phyloP scores from a whole-genome alignment of 495 filamentous ascomycete species.

The Podospora fimiseda region DNA sequence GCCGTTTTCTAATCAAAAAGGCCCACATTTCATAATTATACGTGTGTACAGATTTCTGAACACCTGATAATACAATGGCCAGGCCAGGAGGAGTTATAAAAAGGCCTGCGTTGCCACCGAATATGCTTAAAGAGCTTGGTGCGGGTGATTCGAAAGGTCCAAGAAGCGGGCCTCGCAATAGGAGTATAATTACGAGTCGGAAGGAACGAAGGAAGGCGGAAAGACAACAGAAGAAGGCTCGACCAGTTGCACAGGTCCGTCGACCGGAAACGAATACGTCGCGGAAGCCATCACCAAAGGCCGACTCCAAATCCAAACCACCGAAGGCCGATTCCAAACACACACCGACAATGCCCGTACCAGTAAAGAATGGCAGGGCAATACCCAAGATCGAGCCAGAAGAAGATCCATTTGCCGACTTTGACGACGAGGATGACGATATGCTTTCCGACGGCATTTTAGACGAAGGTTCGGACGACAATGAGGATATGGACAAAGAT shows the following conservation, averaged over 20 bases:
- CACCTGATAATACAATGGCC: background rate
- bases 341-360: too few species aligned
- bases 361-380: constrained; percentile 12
- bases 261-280: too few species aligned
- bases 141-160: constrained; percentile 7
- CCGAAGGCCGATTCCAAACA: too few species aligned
- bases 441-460: constrained; percentile 20
- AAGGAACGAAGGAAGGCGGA: constrained; percentile 48
- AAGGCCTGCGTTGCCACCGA: constrained; percentile 16
- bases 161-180: background rate
- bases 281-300: too few species aligned
- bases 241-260: too few species aligned
- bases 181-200: constrained; percentile 23
- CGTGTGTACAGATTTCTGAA: background rate
- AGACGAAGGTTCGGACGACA: constrained; percentile 24
- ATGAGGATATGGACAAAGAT: constrained; percentile 17
- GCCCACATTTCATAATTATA: background rate
- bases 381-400: constrained; percentile 10
- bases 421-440: constrained; percentile 21
- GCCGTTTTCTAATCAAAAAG: too few species aligned
- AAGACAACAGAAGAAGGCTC: constrained; percentile 23
- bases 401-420: constrained; percentile 7
- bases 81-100: constrained; percentile 15
- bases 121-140: constrained; percentile 26
- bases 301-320: too few species aligned